A percentile compares a stretch with the other conserved stretches of the same genome.
These are phyloP conservation scores for Amanita rubescens DNA, from an alignment of 768 basidiomycete genomes.

Conservation along the genomic window DNA sequence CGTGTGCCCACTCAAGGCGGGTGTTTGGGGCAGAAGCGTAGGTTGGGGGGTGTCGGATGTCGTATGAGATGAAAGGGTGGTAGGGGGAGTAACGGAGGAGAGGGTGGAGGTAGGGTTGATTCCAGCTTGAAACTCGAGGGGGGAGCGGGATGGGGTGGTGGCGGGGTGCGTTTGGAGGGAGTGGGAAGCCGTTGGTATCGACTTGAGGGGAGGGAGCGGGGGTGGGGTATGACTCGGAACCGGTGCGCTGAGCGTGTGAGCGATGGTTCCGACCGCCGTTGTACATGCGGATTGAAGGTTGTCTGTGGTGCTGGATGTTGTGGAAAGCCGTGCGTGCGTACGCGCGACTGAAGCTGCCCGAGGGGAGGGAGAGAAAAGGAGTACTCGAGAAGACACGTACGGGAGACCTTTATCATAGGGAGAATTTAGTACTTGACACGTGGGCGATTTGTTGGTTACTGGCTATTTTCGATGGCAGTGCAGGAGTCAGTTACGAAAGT, in stretches of 20 bases:
- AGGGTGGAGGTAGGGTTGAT: neutral
- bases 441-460: too few species aligned
- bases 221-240: neutral
- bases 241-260: neutral
- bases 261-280: neutral
- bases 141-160: neutral
- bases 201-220: slow-evolving; percentile 1
- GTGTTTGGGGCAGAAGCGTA: neutral
- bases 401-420: too few species aligned
- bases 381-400: too few species aligned
- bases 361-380: too few species aligned
- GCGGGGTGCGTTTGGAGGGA: neutral
- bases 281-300: neutral
- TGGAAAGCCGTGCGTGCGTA: too few species aligned
- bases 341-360: too few species aligned
- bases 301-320: too few species aligned
- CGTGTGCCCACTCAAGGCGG: slow-evolving; percentile 1
- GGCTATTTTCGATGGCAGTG: too few species aligned
- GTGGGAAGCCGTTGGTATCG: neutral
- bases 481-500: too few species aligned
- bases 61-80: neutral
- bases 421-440: too few species aligned
- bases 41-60: neutral
- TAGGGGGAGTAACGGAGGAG: neutral
- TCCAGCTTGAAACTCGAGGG: neutral